Percentiles rank a stretch among this genome's conserved stretches.
Conservation (phyloP, 352 stramenopile species). For the Globisporangium paroecandrum region DNA sequence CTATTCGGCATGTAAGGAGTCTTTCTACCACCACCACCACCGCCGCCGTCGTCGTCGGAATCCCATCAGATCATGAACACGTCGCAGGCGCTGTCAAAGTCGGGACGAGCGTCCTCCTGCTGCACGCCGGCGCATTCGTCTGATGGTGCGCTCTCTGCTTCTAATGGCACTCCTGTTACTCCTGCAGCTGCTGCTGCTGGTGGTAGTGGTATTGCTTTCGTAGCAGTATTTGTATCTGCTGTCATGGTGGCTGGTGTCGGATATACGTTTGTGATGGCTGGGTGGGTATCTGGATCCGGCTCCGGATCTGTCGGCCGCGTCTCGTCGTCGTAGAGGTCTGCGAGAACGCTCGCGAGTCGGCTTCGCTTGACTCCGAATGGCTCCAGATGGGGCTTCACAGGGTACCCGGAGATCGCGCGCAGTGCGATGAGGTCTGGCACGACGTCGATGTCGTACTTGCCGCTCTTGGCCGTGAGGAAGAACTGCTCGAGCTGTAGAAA, state of each 20-base stretch:
- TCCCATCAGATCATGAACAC: neutral
- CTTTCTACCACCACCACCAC: neutral
- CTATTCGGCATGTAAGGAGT: neutral
- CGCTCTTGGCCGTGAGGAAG: constrained; percentile 38
- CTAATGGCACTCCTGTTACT: neutral
- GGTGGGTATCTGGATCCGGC: neutral
- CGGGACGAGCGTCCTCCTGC: neutral
- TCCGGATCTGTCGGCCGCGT: neutral
- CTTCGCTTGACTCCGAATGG: neutral
- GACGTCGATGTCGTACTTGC: constrained; percentile 36
- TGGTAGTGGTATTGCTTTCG: neutral
- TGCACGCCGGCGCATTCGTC: neutral
- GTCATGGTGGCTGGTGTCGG: neutral
- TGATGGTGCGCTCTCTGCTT: neutral
- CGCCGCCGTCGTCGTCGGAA: neutral
- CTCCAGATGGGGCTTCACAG: constrained; percentile 16
- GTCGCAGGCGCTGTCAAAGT: neutral
- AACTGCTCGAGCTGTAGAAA: constrained; percentile 57
- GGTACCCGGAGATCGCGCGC: constrained; percentile 46
- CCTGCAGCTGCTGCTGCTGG: neutral
- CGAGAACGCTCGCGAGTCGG: constrained; percentile 7
- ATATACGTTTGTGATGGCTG: neutral
- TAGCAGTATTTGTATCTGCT: neutral
- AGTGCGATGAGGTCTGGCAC: constrained; percentile 39
- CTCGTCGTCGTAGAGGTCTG: constrained; percentile 4